Conservation (phyloP, 306 rosid genomes). For the Cucurbita maxima region DNA sequence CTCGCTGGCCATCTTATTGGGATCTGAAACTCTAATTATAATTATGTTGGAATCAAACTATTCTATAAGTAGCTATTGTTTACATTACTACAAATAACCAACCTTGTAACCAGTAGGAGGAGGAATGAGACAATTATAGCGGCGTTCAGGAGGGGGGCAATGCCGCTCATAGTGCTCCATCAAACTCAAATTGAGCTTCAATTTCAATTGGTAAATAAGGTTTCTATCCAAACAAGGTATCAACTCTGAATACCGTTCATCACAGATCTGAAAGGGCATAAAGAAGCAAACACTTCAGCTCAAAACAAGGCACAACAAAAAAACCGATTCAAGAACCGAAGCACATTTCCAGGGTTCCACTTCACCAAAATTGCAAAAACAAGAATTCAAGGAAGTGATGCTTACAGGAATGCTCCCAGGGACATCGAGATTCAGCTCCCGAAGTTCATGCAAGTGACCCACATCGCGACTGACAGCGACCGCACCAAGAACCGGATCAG, state of each 20-base stretch:
- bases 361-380: not conserved
- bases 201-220: slow-evolving; percentile 27
- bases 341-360: not conserved
- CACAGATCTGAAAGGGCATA: slow-evolving; percentile 26
- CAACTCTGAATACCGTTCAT: slow-evolving; percentile 29
- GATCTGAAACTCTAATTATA: slow-evolving; percentile 31
- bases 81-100: not conserved
- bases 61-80: not conserved
- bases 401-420: slow-evolving; percentile 33
- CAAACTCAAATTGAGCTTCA: slow-evolving; percentile 34
- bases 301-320: not conserved
- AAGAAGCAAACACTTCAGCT: not conserved
- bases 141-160: slow-evolving; percentile 41
- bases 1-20: slow-evolving; percentile 50
- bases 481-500: slow-evolving; percentile 15
- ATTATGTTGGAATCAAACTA: slow-evolving; percentile 17
- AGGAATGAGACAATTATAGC: slow-evolving; percentile 38
- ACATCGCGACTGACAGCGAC: slow-evolving; percentile 11
- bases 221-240: slow-evolving; percentile 51
- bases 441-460: slow-evolving; percentile 17
- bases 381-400: not conserved
- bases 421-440: slow-evolving; percentile 17
- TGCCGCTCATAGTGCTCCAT: slow-evolving; percentile 59
- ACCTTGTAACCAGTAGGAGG: slow-evolving; percentile 51
- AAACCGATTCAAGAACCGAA: not conserved